Percentiles rank a stretch among this genome's conserved stretches.
These are phyloP conservation scores for Isatis tinctoria DNA, from an alignment of 345 rosid species.

Conservation along the genomic window DNA sequence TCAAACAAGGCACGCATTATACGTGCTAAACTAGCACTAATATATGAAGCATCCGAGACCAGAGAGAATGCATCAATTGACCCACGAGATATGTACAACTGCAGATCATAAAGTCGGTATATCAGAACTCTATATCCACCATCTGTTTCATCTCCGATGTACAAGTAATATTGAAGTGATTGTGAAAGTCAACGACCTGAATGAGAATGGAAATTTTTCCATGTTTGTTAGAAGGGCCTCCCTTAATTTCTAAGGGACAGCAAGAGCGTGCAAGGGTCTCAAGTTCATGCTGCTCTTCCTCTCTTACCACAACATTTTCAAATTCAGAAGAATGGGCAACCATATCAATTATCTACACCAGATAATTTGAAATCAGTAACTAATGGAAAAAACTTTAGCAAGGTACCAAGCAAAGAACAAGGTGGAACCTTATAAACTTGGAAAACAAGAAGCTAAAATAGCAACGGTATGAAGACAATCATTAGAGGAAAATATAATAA, in stretches of 20 bases:
- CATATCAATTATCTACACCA: constrained; percentile 80
- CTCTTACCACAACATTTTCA: constrained; percentile 94
- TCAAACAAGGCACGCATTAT: constrained; percentile 95
- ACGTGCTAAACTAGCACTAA: constrained; percentile 98
- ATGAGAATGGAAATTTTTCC: constrained; percentile 96
- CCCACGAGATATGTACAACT: constrained; percentile 95
- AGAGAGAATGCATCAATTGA: constrained; percentile 88
- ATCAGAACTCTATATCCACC: constrained; percentile 27
- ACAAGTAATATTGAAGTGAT: constrained; percentile 15
- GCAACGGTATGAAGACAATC: background rate
- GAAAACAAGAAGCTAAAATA: constrained; percentile 8
- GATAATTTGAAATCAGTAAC: constrained; percentile 17
- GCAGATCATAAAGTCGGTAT: constrained; percentile 36
- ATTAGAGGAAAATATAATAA: constrained; percentile 9
- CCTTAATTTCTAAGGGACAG: constrained; percentile 86
- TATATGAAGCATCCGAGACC: constrained; percentile 92
- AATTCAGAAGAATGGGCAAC: constrained; percentile 97
- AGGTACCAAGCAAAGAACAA: constrained; percentile 8
- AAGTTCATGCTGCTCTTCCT: constrained; percentile 94
- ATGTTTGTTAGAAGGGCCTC: constrained; percentile 92
- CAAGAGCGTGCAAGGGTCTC: constrained; percentile 69
- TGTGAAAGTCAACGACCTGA: constrained; percentile 49
- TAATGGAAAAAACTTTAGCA: background rate
- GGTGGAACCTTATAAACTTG: background rate
- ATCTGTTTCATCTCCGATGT: constrained; percentile 11